Base-by-base conservation (phyloP, 2,329 filamentous ascomycete genomes). In the Orbilia oligospora region DNA sequence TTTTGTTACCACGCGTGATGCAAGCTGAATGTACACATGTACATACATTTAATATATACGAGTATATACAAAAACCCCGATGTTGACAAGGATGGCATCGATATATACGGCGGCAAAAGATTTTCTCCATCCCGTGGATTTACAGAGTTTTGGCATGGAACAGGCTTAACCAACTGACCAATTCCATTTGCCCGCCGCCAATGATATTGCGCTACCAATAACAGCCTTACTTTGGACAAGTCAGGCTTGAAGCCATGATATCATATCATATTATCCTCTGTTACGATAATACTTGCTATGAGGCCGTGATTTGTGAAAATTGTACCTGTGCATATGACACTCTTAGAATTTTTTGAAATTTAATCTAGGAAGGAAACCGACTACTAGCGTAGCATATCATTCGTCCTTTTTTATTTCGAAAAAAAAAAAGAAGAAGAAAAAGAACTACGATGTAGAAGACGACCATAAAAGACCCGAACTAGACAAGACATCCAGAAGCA, bases 21-120 rank as follows among this genome's bases (percentile, higher is more conserved):
- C 36, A 24, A 41, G 51, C 20, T 18, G 4, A 18, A 20, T 20
- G 30, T 44, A 36, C 18, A 46, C 49, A 51, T 44, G 58, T 18
- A 46, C 49, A 41, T 49, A 63, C 24, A n/a, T 20, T 24, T 38
- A 71, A 71, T 71, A 49, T 71, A 49, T 71, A 71, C 8, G 38
- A 41, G 30, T 9, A 33, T n/a, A n/a, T n/a, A 14, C n/a, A 63
- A 61, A 63, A 49, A 2, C 51, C 53, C 53, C 66, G 51, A 69
- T 67, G 14, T n/a, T 38, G 36, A 38, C 36, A 67, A 38, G 48
- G 44, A 46, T 67, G 3, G 41, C 12, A 49, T n/a, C n/a, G n/a
- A n/a, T 22, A 51, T 33, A 51, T 36, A 48, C 41, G 44, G 61
- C 41, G 61, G 61, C 24, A 65, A 65, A 65, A 38, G n/a, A 49